These are phyloP conservation scores for Myxozyma nipponensis DNA, from an alignment of 805 yeast species.

Conservation along the genomic window DNA sequence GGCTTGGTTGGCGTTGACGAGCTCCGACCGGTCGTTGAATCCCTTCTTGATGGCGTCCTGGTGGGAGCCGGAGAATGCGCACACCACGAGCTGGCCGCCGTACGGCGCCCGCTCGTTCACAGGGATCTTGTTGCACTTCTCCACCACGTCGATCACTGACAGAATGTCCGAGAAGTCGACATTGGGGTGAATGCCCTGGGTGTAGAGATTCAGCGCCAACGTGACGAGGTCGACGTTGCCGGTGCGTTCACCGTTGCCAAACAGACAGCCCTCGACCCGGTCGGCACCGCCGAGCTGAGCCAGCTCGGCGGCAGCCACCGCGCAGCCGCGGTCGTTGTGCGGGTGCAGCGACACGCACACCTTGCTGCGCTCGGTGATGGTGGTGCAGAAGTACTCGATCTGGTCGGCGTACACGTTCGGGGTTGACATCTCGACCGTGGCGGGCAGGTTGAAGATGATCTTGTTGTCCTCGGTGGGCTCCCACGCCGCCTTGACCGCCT, in stretches of 20 bases:
- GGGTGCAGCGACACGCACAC: constrained; percentile 75
- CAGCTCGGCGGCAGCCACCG: constrained; percentile 82
- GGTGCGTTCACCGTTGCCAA: constrained; percentile 85
- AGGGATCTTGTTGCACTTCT: constrained; percentile 75
- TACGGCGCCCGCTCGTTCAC: constrained; percentile 77
- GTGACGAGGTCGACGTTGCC: constrained; percentile 83
- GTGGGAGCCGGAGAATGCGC: constrained; percentile 83
- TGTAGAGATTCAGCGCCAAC: constrained; percentile 68
- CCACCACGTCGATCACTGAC: constrained; percentile 66
- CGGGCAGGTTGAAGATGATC: constrained; percentile 76
- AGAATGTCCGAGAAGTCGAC: constrained; percentile 67
- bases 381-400: constrained; percentile 65
- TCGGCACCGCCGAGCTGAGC: constrained; percentile 85
- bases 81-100: constrained; percentile 77
- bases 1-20: constrained; percentile 20
- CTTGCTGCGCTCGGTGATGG: constrained; percentile 62
- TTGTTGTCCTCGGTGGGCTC: constrained; percentile 60
- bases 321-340: constrained; percentile 83
- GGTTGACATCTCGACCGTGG: constrained; percentile 77
- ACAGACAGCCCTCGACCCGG: constrained; percentile 79
- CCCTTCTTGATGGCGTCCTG: constrained; percentile 89
- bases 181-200: constrained; percentile 71
- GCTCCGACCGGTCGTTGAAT: constrained; percentile 49
- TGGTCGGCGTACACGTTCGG: constrained; percentile 84
- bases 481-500: constrained; percentile 75